Conservation (phyloP, 768 basidiomycete species). For the Lactifluus piperatus region DNA sequence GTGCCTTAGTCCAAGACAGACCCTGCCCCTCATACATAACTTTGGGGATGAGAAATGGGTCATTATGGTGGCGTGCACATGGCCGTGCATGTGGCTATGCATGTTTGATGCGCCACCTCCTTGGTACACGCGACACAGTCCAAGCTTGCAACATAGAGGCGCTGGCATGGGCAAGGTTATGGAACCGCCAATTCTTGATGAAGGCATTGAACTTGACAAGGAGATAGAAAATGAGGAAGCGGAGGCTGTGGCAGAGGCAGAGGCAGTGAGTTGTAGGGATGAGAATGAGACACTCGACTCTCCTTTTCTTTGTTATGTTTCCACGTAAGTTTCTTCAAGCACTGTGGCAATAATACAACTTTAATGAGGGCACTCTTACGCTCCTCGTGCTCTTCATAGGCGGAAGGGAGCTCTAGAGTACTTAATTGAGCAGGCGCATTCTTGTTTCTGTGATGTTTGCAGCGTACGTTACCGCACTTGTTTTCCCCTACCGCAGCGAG, state of each 20-base stretch:
- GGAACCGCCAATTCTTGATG: slow-evolving; percentile 25
- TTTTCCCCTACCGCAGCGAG: slow-evolving; percentile 76
- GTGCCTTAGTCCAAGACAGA: too few relatives aligned
- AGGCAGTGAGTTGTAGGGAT: slow-evolving; percentile 26
- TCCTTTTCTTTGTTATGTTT: slow-evolving; percentile 63
- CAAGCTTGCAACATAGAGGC: slow-evolving; percentile 27
- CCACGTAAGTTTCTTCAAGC: slow-evolving; percentile 81
- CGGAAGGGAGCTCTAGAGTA: slow-evolving; percentile 86
- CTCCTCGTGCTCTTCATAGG: slow-evolving; percentile 73
- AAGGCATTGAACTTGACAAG: slow-evolving; percentile 27
- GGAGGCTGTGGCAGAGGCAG: slow-evolving; percentile 24
- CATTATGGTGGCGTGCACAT: too few relatives aligned
- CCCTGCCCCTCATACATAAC: too few relatives aligned
- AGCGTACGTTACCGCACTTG: slow-evolving; percentile 86
- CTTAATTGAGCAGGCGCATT: slow-evolving; percentile 33
- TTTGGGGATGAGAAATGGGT: too few relatives aligned
- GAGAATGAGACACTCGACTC: slow-evolving; percentile 24
- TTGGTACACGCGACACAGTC: slow-evolving; percentile 41
- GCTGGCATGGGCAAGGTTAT: slow-evolving; percentile 27
- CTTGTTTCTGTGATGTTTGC: slow-evolving; percentile 40
- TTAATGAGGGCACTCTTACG: slow-evolving; percentile 81
- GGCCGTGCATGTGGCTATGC: too few relatives aligned
- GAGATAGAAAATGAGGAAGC: slow-evolving; percentile 24
- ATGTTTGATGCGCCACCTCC: slow-evolving; percentile 6
- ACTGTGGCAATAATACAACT: slow-evolving; percentile 73